Base-by-base conservation (phyloP, 1,284 basidiomycete species). In the Leccinum pachyderme region DNA sequence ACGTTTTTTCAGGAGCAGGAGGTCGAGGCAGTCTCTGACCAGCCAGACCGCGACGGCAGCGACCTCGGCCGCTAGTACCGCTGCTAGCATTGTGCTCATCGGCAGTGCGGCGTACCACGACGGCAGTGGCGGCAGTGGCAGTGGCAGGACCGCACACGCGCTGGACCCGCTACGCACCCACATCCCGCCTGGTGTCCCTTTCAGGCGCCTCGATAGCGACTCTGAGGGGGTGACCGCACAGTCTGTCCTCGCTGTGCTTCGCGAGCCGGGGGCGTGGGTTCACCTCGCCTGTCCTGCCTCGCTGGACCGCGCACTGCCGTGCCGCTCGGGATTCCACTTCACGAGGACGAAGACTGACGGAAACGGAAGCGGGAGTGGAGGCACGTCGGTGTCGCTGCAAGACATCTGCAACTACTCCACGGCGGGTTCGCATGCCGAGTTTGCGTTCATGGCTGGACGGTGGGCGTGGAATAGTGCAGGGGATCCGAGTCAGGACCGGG, bases 401-500 rank as follows among this genome's bases (percentile, higher is more conserved):
- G 66, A 73, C 37, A 55, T 75, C 22, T 39, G 37, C 0, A 39
- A 39, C 18, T 12, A 39, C n/a, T 60, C 68, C 7, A 56, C 58
- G 27, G 61, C 64, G 0, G 39, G 62, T 11, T 57, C 65, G 5
- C 61, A 57, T 9, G 59, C 66, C 1, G 64, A 73, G 45, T 69
- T 77, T 44, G 73, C 73, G 2, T 73, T 76, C 54, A 53, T 77
- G 37, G 65, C 69, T 25, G 73, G 73, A 49, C 63, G 61, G 24
- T 69, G 58, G 37, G 15, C 18, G 18, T 39, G 37, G 1, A 4
- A n/a, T 1, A 39, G 37, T 6, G 5, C 18, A 12, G 37, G 35
- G 31, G 29, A 31, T 2, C 18, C 18, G 18, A 18, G 18, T 32
- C 31, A 11, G 13, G 32, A 33, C 13, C 8, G 9, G 18, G 18